phyloP scores from a whole-genome alignment of 179 eudicot species.

The Spergularia azorica region DNA sequence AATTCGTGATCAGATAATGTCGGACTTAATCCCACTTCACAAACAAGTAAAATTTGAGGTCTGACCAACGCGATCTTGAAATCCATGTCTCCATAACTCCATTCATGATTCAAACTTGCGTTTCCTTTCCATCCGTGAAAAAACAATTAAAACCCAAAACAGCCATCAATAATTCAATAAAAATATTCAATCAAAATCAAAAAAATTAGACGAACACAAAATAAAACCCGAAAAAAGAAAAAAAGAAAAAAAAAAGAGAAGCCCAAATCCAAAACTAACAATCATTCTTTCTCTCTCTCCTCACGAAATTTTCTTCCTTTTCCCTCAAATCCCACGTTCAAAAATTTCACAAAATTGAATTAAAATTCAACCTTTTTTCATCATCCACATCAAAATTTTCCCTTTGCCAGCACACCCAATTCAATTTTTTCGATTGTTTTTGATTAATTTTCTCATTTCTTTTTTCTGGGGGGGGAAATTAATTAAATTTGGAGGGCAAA shows the following conservation, averaged over 20 bases:
- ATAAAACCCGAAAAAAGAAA: neutral
- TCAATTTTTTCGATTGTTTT: neutral
- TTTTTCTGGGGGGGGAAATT: neutral
- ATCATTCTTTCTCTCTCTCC: slow-evolving; percentile 16
- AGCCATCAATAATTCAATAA: too few species aligned
- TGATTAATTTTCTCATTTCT: neutral
- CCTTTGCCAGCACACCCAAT: neutral
- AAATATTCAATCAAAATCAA: neutral
- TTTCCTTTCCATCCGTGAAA: too few species aligned
- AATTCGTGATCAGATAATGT: too few species aligned
- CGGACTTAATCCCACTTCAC: too few species aligned
- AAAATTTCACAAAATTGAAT: neutral
- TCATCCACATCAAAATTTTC: neutral
- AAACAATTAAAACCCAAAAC: neutral
- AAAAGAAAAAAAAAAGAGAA: neutral
- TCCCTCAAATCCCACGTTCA: neutral
- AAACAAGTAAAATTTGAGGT: too few species aligned
- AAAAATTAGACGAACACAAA: slow-evolving; percentile 12
- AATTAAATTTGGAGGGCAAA: neutral
- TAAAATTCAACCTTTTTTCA: too few species aligned
- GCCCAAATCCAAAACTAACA: slow-evolving; percentile 12
- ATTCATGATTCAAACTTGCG: too few species aligned
- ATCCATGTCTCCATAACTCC: too few species aligned
- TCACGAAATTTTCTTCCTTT: slow-evolving; percentile 21
- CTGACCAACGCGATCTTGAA: too few species aligned